Conservation (phyloP, 75 land plant genomes). For the Azolla pinnata region DNA sequence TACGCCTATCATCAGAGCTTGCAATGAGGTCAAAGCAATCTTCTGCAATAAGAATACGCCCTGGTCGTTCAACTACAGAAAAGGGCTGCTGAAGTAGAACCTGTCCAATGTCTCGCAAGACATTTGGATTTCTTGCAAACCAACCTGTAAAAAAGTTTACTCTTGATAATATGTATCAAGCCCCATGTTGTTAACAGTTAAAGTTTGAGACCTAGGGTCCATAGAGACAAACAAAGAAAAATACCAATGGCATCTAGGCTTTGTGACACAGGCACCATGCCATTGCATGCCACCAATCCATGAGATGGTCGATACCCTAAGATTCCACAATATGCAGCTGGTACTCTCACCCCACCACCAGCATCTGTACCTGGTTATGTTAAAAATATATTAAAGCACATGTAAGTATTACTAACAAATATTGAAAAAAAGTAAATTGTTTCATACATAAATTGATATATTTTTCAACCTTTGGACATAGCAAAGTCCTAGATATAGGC, state of each 20-base stretch:
- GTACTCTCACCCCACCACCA: conserved; percentile 73
- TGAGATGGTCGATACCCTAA: conserved; percentile 92
- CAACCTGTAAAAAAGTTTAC: conserved; percentile 55
- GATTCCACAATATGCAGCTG: conserved; percentile 90
- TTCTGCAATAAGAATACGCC: conserved; percentile 46
- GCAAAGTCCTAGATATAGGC: too few species aligned
- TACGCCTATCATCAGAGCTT: conserved; percentile 37
- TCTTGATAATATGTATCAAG: too few species aligned
- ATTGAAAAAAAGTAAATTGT: neutral
- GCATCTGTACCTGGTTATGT: conserved; percentile 63
- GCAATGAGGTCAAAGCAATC: conserved; percentile 70
- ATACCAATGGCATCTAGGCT: conserved; percentile 90
- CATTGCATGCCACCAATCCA: conserved; percentile 61
- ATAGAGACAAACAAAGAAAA: too few species aligned
- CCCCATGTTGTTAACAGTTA: too few species aligned
- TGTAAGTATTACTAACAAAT: neutral
- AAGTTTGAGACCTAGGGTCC: too few species aligned
- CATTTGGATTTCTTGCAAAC: conserved; percentile 76
- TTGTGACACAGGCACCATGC: conserved; percentile 64
- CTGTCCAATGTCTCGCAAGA: conserved; percentile 56
- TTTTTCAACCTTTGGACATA: too few species aligned
- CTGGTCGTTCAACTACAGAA: conserved; percentile 27
- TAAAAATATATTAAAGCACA: neutral
- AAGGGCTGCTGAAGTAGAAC: conserved; percentile 34
- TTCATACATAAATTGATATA: too few species aligned